A percentile compares a stretch with the other conserved stretches of the same genome.
These are phyloP conservation scores for Penicillium samsonianum DNA, from an alignment of 495 filamentous ascomycete species.

Conservation along the genomic window DNA sequence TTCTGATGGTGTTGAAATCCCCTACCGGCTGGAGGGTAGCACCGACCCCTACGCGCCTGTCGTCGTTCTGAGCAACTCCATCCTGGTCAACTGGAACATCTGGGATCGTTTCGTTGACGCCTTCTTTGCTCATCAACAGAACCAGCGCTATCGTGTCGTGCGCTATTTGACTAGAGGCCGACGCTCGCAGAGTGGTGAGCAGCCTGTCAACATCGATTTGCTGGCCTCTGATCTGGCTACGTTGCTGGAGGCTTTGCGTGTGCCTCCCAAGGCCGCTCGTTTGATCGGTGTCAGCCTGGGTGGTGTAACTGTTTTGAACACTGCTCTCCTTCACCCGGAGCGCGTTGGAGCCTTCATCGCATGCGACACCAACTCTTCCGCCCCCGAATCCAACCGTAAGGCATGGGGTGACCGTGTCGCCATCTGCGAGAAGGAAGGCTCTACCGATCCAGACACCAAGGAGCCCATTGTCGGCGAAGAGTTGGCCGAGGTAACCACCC, in stretches of 20 bases:
- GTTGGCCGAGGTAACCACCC: constrained; percentile 66
- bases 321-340: constrained; percentile 63
- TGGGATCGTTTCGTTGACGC: constrained; percentile 70
- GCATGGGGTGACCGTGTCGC: constrained; percentile 77
- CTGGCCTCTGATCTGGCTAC: constrained; percentile 64
- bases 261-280: constrained; percentile 55
- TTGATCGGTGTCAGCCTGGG: constrained; percentile 77
- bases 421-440: constrained; percentile 60
- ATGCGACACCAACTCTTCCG: constrained; percentile 74
- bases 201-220: constrained; percentile 60
- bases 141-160: constrained; percentile 67
- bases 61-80: constrained; percentile 72
- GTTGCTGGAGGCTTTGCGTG: constrained; percentile 60
- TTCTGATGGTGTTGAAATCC: constrained; percentile 63
- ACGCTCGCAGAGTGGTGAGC: constrained; percentile 40
- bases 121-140: constrained; percentile 57
- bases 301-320: constrained; percentile 71
- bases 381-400: constrained; percentile 66
- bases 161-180: constrained; percentile 72
- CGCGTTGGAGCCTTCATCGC: constrained; percentile 62
- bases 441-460: constrained; percentile 40
- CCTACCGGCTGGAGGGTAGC: constrained; percentile 75
- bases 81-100: constrained; percentile 70
- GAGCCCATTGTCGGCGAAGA: constrained; percentile 56
- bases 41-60: constrained; percentile 63